Evolutionary conservation across 176 grass and related monocot species (phyloP), one percentile per base, ranked within the genome.

Genomic region (Avena atlantica): DNA sequence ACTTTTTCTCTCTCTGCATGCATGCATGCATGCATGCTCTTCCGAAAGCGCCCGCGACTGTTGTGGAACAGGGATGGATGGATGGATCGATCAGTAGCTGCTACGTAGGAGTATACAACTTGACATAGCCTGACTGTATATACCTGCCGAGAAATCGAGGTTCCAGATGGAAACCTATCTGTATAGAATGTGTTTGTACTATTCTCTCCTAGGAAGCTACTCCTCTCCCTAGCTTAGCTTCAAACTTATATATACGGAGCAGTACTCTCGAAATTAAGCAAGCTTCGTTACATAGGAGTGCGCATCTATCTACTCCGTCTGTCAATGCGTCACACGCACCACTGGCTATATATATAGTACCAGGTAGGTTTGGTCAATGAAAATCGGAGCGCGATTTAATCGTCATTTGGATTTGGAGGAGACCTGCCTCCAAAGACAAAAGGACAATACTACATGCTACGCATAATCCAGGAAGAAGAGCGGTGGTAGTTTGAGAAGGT

Each of bases 41-140:
- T 72, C 10, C 73, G 17, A 76, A 76, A 53, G 73, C 24, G 73
- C 29, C 4, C 14, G 73, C 73, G 12, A 76, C 73, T 76, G 73
- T 76, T 76, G 74, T 77, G 50, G 50, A 77, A 56, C 25, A 77
- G 73, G 23, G 73, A 76, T 16, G n/a, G 6, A 76, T 16, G n/a
- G 6, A 15, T 16, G 45, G 72, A 50, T 50, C 2, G 45, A 13
- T 3, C 23, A 51, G 8, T 4, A 42, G 34, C 67, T 10, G 31
- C 67, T 36, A 40, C 14, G 12, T 17, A 13, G 11, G 27, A 31
- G 48, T 50, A 29, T 14, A 51, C 71, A 14, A 4, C 71, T 53
- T 52, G 24, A 10, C 74, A 77, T 19, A 56, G 50, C 25, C 74
- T 17, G 47, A 52, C n/a, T 24, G 14, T 14, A 8, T 13, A 15